Conservation (phyloP, 768 basidiomycete species). For the Imleria badia region DNA sequence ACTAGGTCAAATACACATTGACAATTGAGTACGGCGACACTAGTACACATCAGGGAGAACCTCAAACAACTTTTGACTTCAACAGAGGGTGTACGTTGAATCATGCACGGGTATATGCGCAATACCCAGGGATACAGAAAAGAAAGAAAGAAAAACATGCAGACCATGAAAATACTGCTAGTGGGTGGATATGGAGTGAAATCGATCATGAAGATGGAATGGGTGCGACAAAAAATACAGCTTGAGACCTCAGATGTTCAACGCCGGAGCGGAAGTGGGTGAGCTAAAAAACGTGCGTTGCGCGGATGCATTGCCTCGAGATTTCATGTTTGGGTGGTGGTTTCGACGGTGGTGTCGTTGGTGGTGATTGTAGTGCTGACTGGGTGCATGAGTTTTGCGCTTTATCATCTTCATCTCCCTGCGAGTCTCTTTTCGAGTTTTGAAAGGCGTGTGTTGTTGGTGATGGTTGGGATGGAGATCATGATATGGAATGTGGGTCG, state of each 20-base stretch:
- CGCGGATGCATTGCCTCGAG: conserved; percentile 51
- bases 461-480: conserved; percentile 38
- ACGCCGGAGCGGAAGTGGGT: conserved; percentile 26
- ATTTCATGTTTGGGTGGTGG: conserved; percentile 65
- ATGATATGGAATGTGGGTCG: conserved; percentile 40
- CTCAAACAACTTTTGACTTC: conserved; percentile 2
- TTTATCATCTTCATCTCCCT: conserved; percentile 68
- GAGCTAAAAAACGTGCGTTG: conserved; percentile 49
- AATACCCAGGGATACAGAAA: conserved; percentile 23
- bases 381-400: conserved; percentile 52
- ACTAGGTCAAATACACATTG: conserved; percentile 5
- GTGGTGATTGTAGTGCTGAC: conserved; percentile 39
- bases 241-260: conserved; percentile 27
- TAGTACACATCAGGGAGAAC: background rate
- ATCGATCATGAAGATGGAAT: conserved; percentile 5
- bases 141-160: background rate
- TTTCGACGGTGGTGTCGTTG: conserved; percentile 54
- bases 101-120: conserved; percentile 25
- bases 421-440: conserved; percentile 62
- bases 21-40: conserved; percentile 5
- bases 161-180: conserved; percentile 11
- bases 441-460: conserved; percentile 40
- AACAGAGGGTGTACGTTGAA: conserved; percentile 9
- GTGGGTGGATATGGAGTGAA: conserved; percentile 10
- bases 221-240: conserved; percentile 22